Conservation (phyloP, 2,329 filamentous ascomycete genomes). For the Colletotrichum sp. region DNA sequence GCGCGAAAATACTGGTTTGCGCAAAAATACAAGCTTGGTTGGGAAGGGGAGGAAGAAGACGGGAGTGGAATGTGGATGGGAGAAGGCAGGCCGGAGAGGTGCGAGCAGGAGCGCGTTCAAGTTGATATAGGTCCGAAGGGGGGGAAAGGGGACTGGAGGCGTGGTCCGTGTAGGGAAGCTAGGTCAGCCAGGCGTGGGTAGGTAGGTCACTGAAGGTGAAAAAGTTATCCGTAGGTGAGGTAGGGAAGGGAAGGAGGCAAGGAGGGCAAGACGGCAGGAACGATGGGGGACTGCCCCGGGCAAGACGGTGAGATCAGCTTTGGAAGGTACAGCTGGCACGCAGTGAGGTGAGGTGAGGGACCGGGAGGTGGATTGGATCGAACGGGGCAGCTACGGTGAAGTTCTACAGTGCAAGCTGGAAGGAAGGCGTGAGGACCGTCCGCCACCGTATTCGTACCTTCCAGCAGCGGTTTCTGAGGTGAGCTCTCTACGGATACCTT, state of each 20-base stretch:
- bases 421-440: not conserved
- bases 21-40: conserved; percentile 7
- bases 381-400: not conserved
- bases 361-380: not conserved
- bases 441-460: not conserved
- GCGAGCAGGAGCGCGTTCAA: conserved; percentile 2
- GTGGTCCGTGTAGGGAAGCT: conserved; percentile 10
- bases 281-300: not conserved
- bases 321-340: not conserved
- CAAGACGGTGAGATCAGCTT: not conserved
- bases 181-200: not conserved
- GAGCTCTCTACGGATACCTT: not conserved
- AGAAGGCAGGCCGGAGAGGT: not conserved
- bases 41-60: not conserved
- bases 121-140: conserved; percentile 18
- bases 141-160: not conserved
- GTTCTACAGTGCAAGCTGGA: not conserved
- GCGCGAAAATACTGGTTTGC: not conserved
- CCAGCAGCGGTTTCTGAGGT: not conserved
- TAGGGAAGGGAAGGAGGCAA: not conserved
- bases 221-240: not conserved
- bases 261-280: not conserved
- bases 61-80: not conserved
- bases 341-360: not conserved
- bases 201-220: not conserved